Evolutionary conservation across 2,329 filamentous ascomycete genomes (phyloP).

Genomic region (Didymella keratinophila): DNA sequence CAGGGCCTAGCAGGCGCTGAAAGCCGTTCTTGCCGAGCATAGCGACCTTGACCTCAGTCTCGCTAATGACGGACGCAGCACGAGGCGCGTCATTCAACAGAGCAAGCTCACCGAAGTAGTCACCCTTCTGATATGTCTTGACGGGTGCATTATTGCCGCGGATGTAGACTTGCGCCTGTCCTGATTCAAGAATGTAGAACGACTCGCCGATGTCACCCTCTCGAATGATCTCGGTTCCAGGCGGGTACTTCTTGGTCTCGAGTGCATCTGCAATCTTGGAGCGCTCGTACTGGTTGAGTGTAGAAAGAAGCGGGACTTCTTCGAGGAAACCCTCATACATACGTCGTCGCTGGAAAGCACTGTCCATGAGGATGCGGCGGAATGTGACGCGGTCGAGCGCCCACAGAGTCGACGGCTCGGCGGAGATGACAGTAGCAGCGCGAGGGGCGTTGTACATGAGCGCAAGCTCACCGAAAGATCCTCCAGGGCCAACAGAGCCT

Average conservation of each 20-base stretch:
- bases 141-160: conserved; percentile 73
- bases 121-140: conserved; percentile 85
- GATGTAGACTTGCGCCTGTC: conserved; percentile 87
- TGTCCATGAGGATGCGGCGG: conserved; percentile 97
- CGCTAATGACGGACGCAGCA: conserved; percentile 85
- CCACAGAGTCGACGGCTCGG: conserved; percentile 86
- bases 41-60: conserved; percentile 90
- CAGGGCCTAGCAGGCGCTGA: conserved; percentile 88
- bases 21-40: conserved; percentile 93
- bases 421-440: conserved; percentile 89
- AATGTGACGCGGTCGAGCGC: conserved; percentile 95
- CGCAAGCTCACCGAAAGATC: conserved; percentile 94
- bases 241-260: conserved; percentile 84
- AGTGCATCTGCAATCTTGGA: conserved; percentile 97
- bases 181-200: conserved; percentile 89
- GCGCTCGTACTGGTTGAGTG: conserved; percentile 88
- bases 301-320: conserved; percentile 85
- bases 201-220: conserved; percentile 91
- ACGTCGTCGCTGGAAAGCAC: conserved; percentile 90
- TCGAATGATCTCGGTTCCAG: conserved; percentile 82
- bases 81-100: conserved; percentile 92
- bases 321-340: conserved; percentile 98
- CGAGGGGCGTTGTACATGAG: conserved; percentile 99
- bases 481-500: conserved; percentile 81
- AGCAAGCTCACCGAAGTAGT: conserved; percentile 96